phyloP scores from a whole-genome alignment of 169 alveolate species.

The Perkinsus marinus region DNA sequence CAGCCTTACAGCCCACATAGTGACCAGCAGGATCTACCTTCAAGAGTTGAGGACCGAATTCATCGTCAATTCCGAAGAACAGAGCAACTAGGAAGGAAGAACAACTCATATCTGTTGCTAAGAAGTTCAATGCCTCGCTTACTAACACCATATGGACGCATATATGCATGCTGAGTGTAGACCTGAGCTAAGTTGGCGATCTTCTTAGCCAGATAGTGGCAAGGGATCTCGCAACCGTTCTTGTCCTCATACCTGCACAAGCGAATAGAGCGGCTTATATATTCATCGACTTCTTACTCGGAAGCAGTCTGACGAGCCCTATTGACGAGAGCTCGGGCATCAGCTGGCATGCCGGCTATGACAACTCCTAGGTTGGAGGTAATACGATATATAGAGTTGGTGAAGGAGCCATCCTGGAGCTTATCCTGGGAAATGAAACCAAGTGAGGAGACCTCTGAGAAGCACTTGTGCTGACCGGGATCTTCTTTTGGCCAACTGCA shows the following conservation, averaged over 20 bases:
- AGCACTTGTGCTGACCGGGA: slow-evolving; percentile 43
- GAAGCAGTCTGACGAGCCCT: slow-evolving; percentile 1
- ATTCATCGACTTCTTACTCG: slow-evolving; percentile 26
- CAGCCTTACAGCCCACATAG: slow-evolving; percentile 80
- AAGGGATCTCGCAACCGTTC: slow-evolving; percentile 68
- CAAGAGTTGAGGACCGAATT: slow-evolving; percentile 76
- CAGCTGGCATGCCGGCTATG: slow-evolving; percentile 59
- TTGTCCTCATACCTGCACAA: slow-evolving; percentile 22
- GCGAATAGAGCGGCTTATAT: no score
- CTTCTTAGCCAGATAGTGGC: slow-evolving; percentile 73
- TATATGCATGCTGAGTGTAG: slow-evolving; percentile 86
- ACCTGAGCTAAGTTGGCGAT: slow-evolving; percentile 79
- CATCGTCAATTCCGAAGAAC: slow-evolving; percentile 80
- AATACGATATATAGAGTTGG: slow-evolving; percentile 55
- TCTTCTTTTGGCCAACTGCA: slow-evolving; percentile 82
- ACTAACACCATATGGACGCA: slow-evolving; percentile 82
- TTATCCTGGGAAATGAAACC: slow-evolving; percentile 35
- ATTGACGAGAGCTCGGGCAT: slow-evolving; percentile 50
- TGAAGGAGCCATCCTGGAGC: slow-evolving; percentile 55
- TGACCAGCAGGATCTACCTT: slow-evolving; percentile 91
- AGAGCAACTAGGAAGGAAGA: slow-evolving; percentile 53
- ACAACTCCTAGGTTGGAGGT: slow-evolving; percentile 57
- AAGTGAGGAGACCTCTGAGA: background rate
- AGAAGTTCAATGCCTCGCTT: no score
- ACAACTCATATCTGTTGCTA: no score